Evolutionary conservation across 2,329 filamentous ascomycete species (phyloP).

Genomic region (Pseudocercospora pini-densiflorae): DNA sequence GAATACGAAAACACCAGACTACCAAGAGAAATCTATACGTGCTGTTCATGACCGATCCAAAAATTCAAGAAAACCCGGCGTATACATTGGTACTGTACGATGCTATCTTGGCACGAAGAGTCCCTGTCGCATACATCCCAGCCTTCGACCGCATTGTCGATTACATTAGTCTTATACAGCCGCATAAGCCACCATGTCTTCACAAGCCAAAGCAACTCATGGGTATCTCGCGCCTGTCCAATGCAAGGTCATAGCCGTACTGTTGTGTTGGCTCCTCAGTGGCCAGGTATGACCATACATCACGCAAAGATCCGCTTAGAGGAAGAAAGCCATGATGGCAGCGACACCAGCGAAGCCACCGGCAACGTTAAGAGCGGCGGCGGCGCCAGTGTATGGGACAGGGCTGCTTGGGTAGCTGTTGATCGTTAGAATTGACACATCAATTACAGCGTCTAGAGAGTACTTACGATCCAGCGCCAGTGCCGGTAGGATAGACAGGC

Average conservation of each 20-base stretch:
- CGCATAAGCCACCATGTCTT: constrained; percentile 4
- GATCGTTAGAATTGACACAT: too few species aligned
- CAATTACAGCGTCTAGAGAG: background rate
- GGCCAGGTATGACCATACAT: constrained; percentile 22
- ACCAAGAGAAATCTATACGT: background rate
- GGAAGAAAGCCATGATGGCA: constrained; percentile 35
- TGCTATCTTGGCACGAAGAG: constrained; percentile 2
- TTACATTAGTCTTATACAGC: constrained; percentile 11
- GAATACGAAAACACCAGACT: background rate
- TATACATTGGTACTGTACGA: constrained; percentile 6
- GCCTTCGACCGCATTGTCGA: background rate
- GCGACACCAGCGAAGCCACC: constrained; percentile 31
- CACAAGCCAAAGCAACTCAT: constrained; percentile 1
- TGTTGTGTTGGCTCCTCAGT: constrained; percentile 13
- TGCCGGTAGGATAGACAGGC: constrained; percentile 15
- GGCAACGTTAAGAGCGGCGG: constrained; percentile 27
- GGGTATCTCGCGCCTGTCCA: constrained; percentile 23
- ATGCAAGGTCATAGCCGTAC: constrained; percentile 26
- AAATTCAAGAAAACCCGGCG: background rate
- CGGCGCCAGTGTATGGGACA: constrained; percentile 28
- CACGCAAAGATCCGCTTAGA: constrained; percentile 26
- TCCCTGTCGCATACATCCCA: background rate
- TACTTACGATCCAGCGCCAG: constrained; percentile 13
- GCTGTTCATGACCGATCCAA: background rate
- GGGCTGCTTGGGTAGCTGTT: constrained; percentile 11